phyloP scores from a whole-genome alignment of 805 yeast genomes.

The Metschnikowia corniflorae region DNA sequence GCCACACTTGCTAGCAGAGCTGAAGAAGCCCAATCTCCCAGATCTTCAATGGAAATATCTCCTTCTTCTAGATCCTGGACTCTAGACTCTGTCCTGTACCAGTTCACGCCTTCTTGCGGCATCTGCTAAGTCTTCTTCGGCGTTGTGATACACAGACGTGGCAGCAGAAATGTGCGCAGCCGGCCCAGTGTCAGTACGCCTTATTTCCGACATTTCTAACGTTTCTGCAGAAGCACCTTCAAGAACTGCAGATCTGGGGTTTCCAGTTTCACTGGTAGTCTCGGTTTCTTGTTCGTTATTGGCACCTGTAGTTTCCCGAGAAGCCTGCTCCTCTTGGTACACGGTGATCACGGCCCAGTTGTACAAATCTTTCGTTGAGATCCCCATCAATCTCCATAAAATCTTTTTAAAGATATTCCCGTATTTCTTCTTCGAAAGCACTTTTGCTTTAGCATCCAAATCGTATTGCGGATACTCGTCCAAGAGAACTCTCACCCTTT shows the following conservation, averaged over 20 bases:
- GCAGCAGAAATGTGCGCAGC: neutral
- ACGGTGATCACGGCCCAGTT: constrained; percentile 44
- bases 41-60: too few relatives aligned
- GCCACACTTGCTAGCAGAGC: too few relatives aligned
- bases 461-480: constrained; percentile 29
- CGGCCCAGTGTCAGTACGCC: neutral
- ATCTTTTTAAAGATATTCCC: constrained; percentile 28
- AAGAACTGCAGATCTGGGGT: neutral
- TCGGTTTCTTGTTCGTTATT: neutral
- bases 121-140: constrained; percentile 10
- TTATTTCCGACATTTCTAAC: constrained; percentile 7
- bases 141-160: constrained; percentile 4
- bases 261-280: neutral
- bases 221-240: neutral
- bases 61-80: too few relatives aligned
- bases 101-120: constrained; percentile 11
- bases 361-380: constrained; percentile 44
- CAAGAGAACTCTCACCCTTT: constrained; percentile 40
- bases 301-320: neutral
- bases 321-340: constrained; percentile 14
- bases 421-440: constrained; percentile 33
- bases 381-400: constrained; percentile 59
- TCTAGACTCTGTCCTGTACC: constrained; percentile 9
- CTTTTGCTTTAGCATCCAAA: constrained; percentile 44
- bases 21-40: too few relatives aligned